phyloP scores from a whole-genome alignment of 202 grass and related monocot species.

The Saccharum hybrid region DNA sequence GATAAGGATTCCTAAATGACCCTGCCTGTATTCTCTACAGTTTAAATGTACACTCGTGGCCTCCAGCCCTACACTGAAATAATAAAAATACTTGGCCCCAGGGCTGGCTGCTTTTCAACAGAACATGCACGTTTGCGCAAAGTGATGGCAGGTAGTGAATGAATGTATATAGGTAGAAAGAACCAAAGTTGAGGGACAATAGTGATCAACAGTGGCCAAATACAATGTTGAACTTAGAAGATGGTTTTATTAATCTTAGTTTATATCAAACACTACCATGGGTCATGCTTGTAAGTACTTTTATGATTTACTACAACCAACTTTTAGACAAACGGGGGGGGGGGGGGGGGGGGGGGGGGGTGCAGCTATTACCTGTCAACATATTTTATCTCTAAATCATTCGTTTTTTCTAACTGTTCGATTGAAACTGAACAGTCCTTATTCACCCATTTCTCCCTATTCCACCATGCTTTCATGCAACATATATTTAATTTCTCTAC shows the following conservation, averaged over 20 bases:
- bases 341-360: too few relatives aligned
- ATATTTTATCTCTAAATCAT: neutral
- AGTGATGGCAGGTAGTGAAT: neutral
- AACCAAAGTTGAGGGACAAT: neutral
- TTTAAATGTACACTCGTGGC: neutral
- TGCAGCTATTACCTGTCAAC: neutral
- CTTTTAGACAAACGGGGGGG: neutral
- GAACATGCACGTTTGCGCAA: neutral
- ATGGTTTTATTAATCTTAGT: neutral
- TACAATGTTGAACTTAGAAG: neutral
- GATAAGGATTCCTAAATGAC: neutral
- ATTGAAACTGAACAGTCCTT: neutral
- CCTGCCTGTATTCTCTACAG: neutral
- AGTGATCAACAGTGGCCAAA: neutral
- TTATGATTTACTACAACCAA: neutral
- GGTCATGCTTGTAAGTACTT: neutral
- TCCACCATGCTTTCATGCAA: neutral
- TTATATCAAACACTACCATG: neutral
- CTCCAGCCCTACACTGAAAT: neutral
- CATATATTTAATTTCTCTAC: neutral
- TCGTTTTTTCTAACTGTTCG: neutral
- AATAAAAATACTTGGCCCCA: neutral
- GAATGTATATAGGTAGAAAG: conserved; percentile 12
- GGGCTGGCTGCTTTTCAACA: conserved; percentile 14
- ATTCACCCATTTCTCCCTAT: neutral